Conservation (phyloP, 1,284 basidiomycete genomes). For the Rhodofomes roseus region DNA sequence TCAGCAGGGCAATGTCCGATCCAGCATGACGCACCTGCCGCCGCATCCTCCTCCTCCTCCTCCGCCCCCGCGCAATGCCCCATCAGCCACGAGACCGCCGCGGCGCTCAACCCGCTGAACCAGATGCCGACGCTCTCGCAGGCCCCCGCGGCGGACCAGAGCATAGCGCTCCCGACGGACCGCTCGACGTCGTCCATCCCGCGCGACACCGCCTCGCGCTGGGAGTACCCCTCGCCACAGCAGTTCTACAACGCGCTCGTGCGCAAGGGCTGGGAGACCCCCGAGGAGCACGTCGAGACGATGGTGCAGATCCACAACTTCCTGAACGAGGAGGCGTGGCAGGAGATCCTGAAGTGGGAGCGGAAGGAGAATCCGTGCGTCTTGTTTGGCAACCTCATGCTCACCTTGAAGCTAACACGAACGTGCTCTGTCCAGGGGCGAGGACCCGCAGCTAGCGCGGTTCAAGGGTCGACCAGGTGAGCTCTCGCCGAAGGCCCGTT, state of each 20-base stretch:
- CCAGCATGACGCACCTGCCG: conserved; percentile 7
- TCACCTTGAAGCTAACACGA: neutral
- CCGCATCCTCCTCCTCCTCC: conserved; percentile 14
- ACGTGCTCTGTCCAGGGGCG: conserved; percentile 29
- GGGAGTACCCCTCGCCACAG: conserved; percentile 99
- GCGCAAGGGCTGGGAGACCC: conserved; percentile 97
- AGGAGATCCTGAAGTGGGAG: conserved; percentile 95
- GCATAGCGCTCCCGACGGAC: conserved; percentile 65
- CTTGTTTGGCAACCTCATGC: neutral
- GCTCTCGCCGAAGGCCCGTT: conserved; percentile 82
- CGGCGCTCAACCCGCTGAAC: conserved; percentile 76
- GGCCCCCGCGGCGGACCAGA: conserved; percentile 56
- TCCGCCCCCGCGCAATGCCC: conserved; percentile 38
- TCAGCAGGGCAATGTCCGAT: conserved; percentile 8
- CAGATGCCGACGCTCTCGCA: conserved; percentile 87
- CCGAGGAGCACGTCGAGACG: conserved; percentile 92
- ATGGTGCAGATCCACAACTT: conserved; percentile 99
- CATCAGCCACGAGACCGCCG: conserved; percentile 38
- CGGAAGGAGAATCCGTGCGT: conserved; percentile 56
- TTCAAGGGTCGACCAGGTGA: conserved; percentile 93
- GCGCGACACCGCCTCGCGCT: conserved; percentile 56
- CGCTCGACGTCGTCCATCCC: conserved; percentile 86
- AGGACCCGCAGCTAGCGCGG: conserved; percentile 69
- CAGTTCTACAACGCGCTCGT: conserved; percentile 99
- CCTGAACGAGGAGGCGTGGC: conserved; percentile 95